Percentiles rank a stretch among this genome's conserved stretches.
phyloP scores from a whole-genome alignment of 345 rosid genomes.

The Pseudoturritis turrita region DNA sequence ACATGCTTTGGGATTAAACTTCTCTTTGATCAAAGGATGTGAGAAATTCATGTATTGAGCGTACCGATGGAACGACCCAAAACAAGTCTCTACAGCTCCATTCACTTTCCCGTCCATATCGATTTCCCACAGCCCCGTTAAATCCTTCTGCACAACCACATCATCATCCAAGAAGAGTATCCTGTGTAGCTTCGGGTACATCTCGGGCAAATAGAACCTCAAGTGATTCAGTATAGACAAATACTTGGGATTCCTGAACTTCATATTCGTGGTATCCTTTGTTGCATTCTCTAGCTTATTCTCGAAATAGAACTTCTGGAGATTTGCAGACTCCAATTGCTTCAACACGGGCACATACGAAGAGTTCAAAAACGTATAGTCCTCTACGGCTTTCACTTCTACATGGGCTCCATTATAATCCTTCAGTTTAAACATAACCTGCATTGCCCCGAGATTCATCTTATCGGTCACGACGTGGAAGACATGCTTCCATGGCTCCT shows the following conservation, averaged over 20 bases:
- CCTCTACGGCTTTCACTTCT: constrained; percentile 98
- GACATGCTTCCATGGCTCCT: constrained; percentile 92
- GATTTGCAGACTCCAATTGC: constrained; percentile 82
- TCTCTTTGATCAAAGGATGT: constrained; percentile 87
- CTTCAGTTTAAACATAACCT: constrained; percentile 92
- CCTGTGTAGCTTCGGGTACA: constrained; percentile 88
- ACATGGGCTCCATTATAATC: constrained; percentile 89
- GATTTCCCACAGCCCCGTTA: constrained; percentile 90
- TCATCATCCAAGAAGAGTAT: constrained; percentile 90
- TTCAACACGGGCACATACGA: constrained; percentile 87
- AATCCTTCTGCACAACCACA: constrained; percentile 93
- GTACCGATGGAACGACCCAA: constrained; percentile 94
- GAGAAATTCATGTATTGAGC: constrained; percentile 99
- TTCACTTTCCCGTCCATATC: constrained; percentile 98
- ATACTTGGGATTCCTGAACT: constrained; percentile 95
- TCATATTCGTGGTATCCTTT: constrained; percentile 89
- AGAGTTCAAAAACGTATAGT: constrained; percentile 84
- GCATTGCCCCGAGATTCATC: constrained; percentile 99
- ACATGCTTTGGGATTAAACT: constrained; percentile 95
- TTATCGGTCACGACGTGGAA: constrained; percentile 97
- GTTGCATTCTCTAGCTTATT: constrained; percentile 93
- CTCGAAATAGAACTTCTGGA: constrained; percentile 93
- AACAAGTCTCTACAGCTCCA: constrained; percentile 98
- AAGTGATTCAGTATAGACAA: constrained; percentile 88
- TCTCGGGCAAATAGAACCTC: constrained; percentile 93